Base-by-base conservation (phyloP, 169 alveolate genomes). In the Cryptosporidium canis region DNA sequence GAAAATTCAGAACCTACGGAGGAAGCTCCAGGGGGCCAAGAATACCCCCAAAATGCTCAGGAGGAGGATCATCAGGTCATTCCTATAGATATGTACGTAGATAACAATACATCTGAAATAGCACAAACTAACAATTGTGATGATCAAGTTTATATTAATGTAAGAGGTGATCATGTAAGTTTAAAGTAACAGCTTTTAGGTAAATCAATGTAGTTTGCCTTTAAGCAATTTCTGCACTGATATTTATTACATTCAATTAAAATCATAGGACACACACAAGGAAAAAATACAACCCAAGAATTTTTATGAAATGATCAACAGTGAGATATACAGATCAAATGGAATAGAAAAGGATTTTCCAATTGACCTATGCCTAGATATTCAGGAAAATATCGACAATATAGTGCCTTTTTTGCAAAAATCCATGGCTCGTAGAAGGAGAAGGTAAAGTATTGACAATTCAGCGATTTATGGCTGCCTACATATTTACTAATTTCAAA, bases 341-440 rank as follows among this genome's bases (percentile, higher is more conserved):
- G 71, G 55, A 18, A 55, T 58, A 21, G 72, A 77, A 29, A 61
- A 43, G 16, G 77, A 77, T 14, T 77, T 18, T 6, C 70, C 87
- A 27, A 61, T 77, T 37, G 87, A 77, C 41, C 43, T 77, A 39
- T 58, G 58, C 51, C 12, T 24, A 21, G 47, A 77, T 58, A 24
- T 53, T 24, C 51, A 68, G 66, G 64, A 56, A 33, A 64, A 77
- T 31, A 77, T 77, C 27, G 70, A 58, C 16, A 77, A 55, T 27
- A 77, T 77, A 44, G 33, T 77, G 0, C 87, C 87, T 14, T 55
- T 77, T 56, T 77, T 77, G 27, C 58, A 58, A 39, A 68, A 68
- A 31, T 41, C 82, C 14, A 43, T 66, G 18, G 53, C 29, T 12
- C 47, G 27, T 18, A 70, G 18, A 31, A 33, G 27, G 11, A 33